phyloP scores from a whole-genome alignment of 345 rosid genomes.

The Zanthoxylum bungeanum region DNA sequence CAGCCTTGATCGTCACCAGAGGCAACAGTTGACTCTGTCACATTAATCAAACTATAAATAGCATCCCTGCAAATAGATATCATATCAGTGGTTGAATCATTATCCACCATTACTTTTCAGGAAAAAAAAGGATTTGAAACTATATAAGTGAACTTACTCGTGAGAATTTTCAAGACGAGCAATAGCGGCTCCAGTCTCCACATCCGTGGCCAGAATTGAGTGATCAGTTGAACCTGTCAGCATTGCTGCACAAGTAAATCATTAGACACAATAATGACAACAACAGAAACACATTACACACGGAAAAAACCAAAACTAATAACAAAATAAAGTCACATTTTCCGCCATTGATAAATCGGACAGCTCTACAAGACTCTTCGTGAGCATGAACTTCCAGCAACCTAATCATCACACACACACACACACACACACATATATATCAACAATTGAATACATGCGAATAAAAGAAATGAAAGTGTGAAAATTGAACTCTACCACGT shows the following conservation, averaged over 20 bases:
- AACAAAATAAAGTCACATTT: slow-evolving; percentile 33
- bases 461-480: background rate
- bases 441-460: no score
- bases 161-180: slow-evolving; percentile 86
- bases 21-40: slow-evolving; percentile 77
- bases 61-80: slow-evolving; percentile 62
- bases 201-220: slow-evolving; percentile 78
- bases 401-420: slow-evolving; percentile 37
- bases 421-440: no score
- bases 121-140: background rate
- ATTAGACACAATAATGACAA: background rate
- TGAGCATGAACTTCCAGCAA: slow-evolving; percentile 50
- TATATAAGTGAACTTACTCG: slow-evolving; percentile 68
- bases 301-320: no score
- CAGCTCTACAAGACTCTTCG: slow-evolving; percentile 68
- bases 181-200: slow-evolving; percentile 70
- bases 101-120: background rate
- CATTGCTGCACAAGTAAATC: slow-evolving; percentile 39
- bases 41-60: slow-evolving; percentile 65
- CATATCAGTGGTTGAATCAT: background rate
- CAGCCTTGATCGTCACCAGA: slow-evolving; percentile 94
- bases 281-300: background rate
- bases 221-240: slow-evolving; percentile 74
- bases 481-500: background rate
- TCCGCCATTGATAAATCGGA: slow-evolving; percentile 62